phyloP scores from a whole-genome alignment of 2,329 filamentous ascomycete species.

The Xylaria polymorpha region DNA sequence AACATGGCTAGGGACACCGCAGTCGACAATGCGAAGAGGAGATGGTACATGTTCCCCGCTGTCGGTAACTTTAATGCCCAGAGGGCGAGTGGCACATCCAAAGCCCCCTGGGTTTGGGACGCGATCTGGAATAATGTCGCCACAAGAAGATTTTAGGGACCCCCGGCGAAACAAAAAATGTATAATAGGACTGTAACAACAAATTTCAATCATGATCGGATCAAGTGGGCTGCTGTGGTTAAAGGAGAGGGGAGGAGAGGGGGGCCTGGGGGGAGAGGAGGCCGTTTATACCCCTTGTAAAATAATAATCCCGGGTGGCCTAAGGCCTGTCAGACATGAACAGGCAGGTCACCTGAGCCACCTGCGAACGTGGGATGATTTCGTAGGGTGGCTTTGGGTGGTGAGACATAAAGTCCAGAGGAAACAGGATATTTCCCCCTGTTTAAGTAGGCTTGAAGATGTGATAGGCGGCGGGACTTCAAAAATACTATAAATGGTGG shows the following conservation, averaged over 20 bases:
- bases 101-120: constrained; percentile 54
- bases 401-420: neutral
- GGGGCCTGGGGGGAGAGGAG: constrained; percentile 33
- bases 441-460: too few relatives aligned
- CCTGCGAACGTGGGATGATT: neutral
- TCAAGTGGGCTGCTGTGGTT: too few relatives aligned
- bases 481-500: too few relatives aligned
- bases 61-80: constrained; percentile 52
- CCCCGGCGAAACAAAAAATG: neutral
- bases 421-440: neutral
- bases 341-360: too few relatives aligned
- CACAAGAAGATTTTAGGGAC: neutral
- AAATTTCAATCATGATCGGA: too few relatives aligned
- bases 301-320: neutral
- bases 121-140: constrained; percentile 38
- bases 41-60: constrained; percentile 54
- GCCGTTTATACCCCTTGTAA: constrained; percentile 14
- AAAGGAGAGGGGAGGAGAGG: too few relatives aligned
- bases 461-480: too few relatives aligned
- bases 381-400: neutral
- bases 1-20: constrained; percentile 52
- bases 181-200: too few relatives aligned
- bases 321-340: neutral
- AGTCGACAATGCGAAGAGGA: constrained; percentile 46
- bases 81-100: constrained; percentile 45